Evolutionary conservation across 2,329 filamentous ascomycete species (phyloP).

Genomic region (Westerdykella aurantiaca): DNA sequence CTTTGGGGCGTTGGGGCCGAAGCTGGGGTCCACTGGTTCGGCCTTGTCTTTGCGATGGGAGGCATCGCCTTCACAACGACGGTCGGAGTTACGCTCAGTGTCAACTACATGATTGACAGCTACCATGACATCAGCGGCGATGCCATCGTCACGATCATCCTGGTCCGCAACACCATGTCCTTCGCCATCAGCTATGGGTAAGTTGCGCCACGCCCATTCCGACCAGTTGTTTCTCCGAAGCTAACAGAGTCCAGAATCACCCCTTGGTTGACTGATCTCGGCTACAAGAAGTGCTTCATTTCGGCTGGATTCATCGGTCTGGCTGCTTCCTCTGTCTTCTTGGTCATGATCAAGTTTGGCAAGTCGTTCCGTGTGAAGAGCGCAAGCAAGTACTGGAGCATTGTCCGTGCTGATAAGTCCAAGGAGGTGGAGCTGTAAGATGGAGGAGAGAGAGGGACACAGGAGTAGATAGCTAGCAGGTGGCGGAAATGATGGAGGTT

Average conservation of each 20-base stretch:
- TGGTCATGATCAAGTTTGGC: not conserved
- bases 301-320: not conserved
- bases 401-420: slow-evolving; percentile 9
- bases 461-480: too few species aligned
- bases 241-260: not conserved
- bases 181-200: slow-evolving; percentile 38
- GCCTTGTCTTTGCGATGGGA: slow-evolving; percentile 42
- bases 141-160: slow-evolving; percentile 43
- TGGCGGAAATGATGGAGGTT: too few species aligned
- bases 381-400: slow-evolving; percentile 30
- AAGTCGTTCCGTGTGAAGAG: not conserved
- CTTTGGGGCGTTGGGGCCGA: slow-evolving; percentile 47
- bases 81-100: slow-evolving; percentile 34
- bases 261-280: not conserved
- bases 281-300: not conserved
- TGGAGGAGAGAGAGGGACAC: too few species aligned
- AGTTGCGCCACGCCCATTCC: too few species aligned
- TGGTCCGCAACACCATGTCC: slow-evolving; percentile 42
- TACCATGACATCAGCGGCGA: slow-evolving; percentile 42
- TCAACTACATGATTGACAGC: slow-evolving; percentile 41
- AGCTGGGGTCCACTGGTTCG: slow-evolving; percentile 42
- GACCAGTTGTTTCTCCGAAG: too few species aligned
- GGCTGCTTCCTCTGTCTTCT: not conserved
- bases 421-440: too few species aligned
- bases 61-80: slow-evolving; percentile 41